phyloP scores from a whole-genome alignment of 1,284 basidiomycete species.

The Mycena citricolor region DNA sequence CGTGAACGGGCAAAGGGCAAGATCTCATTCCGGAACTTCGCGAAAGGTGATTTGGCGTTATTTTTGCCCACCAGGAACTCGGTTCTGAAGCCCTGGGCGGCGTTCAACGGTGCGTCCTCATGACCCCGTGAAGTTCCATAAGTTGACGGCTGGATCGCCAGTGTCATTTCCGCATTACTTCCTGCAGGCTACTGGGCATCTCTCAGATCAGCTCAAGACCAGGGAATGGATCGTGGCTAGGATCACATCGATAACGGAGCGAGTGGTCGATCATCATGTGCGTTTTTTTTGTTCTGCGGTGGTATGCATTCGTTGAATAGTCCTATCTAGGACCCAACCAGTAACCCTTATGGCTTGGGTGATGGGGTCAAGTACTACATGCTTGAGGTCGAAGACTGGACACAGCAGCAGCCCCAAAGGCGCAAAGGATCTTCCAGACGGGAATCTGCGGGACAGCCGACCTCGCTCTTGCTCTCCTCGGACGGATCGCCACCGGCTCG shows the following conservation, averaged over 20 bases:
- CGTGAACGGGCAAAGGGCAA: conserved; percentile 90
- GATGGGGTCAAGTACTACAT: conserved; percentile 92
- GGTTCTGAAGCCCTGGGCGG: conserved; percentile 92
- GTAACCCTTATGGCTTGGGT: conserved; percentile 78
- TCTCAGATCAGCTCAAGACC: conserved; percentile 83
- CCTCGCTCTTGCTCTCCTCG: conserved; percentile 12
- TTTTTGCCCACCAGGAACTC: conserved; percentile 96
- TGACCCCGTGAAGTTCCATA: conserved; percentile 33
- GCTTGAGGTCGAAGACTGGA: conserved; percentile 93
- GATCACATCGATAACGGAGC: conserved; percentile 85
- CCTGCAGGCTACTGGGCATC: conserved; percentile 79
- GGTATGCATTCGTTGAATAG: conserved; percentile 6
- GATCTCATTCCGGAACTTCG: conserved; percentile 91
- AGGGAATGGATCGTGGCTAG: conserved; percentile 94
- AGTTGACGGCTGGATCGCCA: conserved; percentile 39
- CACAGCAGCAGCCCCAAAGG: conserved; percentile 63
- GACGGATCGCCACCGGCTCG: conserved; percentile 20
- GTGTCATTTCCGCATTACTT: conserved; percentile 98
- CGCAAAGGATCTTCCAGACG: conserved; percentile 56
- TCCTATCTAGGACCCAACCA: conserved; percentile 58
- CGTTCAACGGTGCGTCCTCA: conserved; percentile 77
- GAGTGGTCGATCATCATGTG: conserved; percentile 79
- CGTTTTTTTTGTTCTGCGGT: conserved; percentile 28
- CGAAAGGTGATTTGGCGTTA: conserved; percentile 89
- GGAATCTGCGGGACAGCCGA: conserved; percentile 38